A percentile compares a stretch with the other conserved stretches of the same genome.
These are phyloP conservation scores for Pichia gijzeniarum DNA, from an alignment of 805 yeast species.

Conservation along the genomic window DNA sequence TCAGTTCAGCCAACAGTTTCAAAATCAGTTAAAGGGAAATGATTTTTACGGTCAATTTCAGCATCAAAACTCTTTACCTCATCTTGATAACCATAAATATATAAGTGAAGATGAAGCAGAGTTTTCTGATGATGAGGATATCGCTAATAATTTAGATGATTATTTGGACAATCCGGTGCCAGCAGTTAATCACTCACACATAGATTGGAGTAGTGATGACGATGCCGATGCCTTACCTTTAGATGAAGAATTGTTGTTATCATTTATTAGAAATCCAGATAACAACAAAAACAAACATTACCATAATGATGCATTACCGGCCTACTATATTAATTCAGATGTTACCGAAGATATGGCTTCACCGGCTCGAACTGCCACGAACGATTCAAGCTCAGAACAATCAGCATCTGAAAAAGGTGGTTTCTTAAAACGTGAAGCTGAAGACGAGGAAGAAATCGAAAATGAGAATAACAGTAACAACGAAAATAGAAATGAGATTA, in stretches of 20 bases:
- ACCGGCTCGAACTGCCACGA: neutral
- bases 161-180: neutral
- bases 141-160: constrained; percentile 3
- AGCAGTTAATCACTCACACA: neutral
- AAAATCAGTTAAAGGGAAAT: constrained; percentile 1
- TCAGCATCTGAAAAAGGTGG: neutral
- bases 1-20: constrained; percentile 5
- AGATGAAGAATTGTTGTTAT: constrained; percentile 14
- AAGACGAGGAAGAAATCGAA: neutral
- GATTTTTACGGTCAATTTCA: neutral
- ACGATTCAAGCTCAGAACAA: neutral
- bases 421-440: constrained; percentile 1
- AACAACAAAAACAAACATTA: neutral
- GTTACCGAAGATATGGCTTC: neutral
- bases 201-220: neutral
- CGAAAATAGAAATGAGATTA: no score
- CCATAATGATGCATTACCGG: neutral
- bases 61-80: neutral
- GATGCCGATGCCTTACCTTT: constrained; percentile 8
- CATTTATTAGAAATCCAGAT: constrained; percentile 1
- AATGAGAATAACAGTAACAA: neutral
- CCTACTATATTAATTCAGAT: neutral
- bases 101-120: constrained; percentile 10
- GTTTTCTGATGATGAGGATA: constrained; percentile 8
- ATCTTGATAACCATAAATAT: neutral